phyloP scores from a whole-genome alignment of 2,329 filamentous ascomycete species.

The Orbilia javanica region DNA sequence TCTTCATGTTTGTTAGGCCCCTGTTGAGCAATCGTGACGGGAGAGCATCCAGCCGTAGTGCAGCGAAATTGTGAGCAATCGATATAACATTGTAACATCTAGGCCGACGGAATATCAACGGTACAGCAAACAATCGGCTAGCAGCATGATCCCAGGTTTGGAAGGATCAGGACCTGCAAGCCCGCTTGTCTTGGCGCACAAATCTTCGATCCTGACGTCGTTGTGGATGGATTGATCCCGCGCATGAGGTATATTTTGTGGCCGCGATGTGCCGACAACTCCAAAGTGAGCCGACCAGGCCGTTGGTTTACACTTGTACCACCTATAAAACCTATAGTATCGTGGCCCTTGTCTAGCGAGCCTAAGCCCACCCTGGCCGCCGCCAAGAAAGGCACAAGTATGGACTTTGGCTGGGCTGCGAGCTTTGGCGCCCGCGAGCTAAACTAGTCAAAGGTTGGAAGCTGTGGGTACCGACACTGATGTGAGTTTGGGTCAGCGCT shows the following conservation, averaged over 20 bases:
- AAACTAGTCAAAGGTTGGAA: constrained; percentile 17
- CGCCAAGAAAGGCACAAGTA: constrained; percentile 40
- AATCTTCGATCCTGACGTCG: constrained; percentile 16
- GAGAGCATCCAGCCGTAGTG: too few relatives aligned
- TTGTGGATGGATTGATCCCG: not conserved
- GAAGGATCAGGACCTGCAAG: constrained; percentile 22
- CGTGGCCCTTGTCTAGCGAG: not conserved
- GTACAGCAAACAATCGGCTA: not conserved
- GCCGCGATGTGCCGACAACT: not conserved
- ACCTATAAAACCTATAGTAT: constrained; percentile 28
- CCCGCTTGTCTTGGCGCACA: constrained; percentile 22
- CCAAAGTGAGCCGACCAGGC: not conserved
- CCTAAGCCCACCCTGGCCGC: too few relatives aligned
- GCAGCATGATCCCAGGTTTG: not conserved
- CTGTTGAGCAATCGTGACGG: not conserved
- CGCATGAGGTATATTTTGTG: constrained; percentile 5
- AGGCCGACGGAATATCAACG: not conserved
- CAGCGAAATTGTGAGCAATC: not conserved
- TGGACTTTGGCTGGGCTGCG: not conserved
- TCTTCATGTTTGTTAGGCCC: not conserved
- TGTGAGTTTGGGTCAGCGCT: not conserved
- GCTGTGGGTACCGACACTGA: constrained; percentile 8
- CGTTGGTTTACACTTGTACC: constrained; percentile 21
- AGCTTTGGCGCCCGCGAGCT: constrained; percentile 13
- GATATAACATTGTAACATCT: not conserved